Base-by-base conservation (phyloP, 2,329 filamentous ascomycete species). In the Xylaria sp. region DNA sequence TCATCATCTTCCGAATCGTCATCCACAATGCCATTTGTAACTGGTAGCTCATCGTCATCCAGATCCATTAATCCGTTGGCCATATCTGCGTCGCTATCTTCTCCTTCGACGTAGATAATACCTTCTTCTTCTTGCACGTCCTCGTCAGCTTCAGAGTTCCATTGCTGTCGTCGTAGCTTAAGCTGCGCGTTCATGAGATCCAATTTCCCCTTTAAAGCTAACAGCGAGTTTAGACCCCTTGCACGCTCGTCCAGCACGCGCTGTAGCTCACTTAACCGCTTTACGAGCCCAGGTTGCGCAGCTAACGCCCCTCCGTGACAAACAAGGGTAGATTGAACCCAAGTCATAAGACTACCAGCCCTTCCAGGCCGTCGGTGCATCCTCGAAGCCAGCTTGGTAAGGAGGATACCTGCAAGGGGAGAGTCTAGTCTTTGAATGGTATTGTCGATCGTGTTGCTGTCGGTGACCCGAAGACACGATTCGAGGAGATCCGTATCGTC, bases 301-400 rank as follows among this genome's bases (percentile, higher is more conserved):
- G 93, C 92, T 52, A 99, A 83, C 54, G 93, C 93, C 67, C 94
- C 95, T 67, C 95, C 95, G 73, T 99, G 95, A 1, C 91, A 89
- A 33, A 97, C 87, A 56, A 97, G 85, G 1, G 92, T 94, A 92
- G 93, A 97, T 77, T 97, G 93, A 43, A 98, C 90, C 93, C 95
- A 99, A 15, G 90, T 87, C 85, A 97, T 93, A 31, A 99, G 85
- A 72, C 89, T 91, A 53, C 93, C 93, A 13, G 95, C 94, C 56
- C 95, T 87, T 3, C 94, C 95, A 1, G 95, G 95, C 44, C 92
- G 87, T 67, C 90, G 87, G 77, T 97, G 90, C 74, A 99, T 86
- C 61, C 93, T 86, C 69, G 96, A 90, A 8, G 95, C 92, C 53
- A 99, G 85, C 76, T 92, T 93, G 71, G 88, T 87, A 59, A 99